These are phyloP conservation scores for Hammondia hammondi DNA, from an alignment of 169 alveolate species.

Conservation along the genomic window DNA sequence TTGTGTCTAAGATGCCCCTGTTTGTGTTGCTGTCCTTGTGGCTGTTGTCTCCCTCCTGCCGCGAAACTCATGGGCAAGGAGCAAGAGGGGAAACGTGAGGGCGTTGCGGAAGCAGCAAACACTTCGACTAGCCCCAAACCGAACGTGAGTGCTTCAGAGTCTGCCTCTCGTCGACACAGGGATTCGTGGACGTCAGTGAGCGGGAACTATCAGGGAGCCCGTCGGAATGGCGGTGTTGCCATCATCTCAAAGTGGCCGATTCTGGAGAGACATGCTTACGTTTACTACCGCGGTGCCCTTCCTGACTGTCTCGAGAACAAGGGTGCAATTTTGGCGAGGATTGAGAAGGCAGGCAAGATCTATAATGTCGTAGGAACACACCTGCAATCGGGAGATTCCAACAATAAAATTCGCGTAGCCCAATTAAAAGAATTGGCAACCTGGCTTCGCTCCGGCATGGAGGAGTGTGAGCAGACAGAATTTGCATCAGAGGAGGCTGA, in stretches of 20 bases:
- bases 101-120: neutral
- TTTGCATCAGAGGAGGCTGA: slow-evolving; percentile 74
- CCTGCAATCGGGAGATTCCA: slow-evolving; percentile 79
- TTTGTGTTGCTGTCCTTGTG: slow-evolving; percentile 48
- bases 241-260: slow-evolving; percentile 76
- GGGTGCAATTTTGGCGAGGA: slow-evolving; percentile 85
- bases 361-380: slow-evolving; percentile 85
- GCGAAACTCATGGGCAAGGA: neutral
- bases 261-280: slow-evolving; percentile 75
- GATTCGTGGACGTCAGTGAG: slow-evolving; percentile 66
- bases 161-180: neutral
- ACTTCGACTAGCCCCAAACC: neutral
- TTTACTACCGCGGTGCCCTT: slow-evolving; percentile 66
- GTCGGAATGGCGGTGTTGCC: slow-evolving; percentile 77
- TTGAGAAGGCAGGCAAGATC: slow-evolving; percentile 71
- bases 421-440: slow-evolving; percentile 79
- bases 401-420: slow-evolving; percentile 73
- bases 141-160: neutral
- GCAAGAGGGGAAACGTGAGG: neutral
- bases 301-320: slow-evolving; percentile 78
- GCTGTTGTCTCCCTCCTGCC: slow-evolving; percentile 52
- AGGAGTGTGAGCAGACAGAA: slow-evolving; percentile 67
- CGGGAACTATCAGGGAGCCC: slow-evolving; percentile 55
- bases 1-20: slow-evolving; percentile 18
- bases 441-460: slow-evolving; percentile 81